Evolutionary conservation across 2,329 filamentous ascomycete genomes (phyloP), one percentile per base, ranked within the genome.

Genomic region (Pseudopithomyces chartarum): DNA sequence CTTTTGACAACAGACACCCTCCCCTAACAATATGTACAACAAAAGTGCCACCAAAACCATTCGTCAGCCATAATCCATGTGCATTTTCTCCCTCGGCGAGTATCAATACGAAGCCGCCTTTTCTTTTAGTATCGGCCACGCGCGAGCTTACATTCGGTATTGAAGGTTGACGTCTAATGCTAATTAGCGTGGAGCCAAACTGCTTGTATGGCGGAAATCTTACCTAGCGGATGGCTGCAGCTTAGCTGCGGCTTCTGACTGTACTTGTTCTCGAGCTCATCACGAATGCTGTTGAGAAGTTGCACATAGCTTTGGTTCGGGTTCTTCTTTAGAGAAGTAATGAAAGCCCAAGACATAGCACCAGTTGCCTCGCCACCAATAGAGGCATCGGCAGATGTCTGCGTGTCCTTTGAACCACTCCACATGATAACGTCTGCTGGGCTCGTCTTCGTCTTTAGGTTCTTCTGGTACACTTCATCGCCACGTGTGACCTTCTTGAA

Each of bases 271-370:
- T 90, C 81, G 57, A 99, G 82, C 71, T 97, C 89, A 55, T 97
- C 93, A 56, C 95, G 90, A 70, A 99, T 93, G 77, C 89, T 97
- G 82, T 97, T 98, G 65, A 99, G 84, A 56, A 99, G 82, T 81
- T 97, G 89, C 49, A 98, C 91, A 73, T 99, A 99, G 79, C 90
- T 97, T 81, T 98, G 95, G 74, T 96, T 89, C 0, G 92, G 92
- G 73, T 96, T 96, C 81, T 93, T 92, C 82, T 90, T 93, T 70
- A 98, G 84, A 19, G 93, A 89, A 1, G 85, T 87, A 76, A 99
- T 95, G 76, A 99, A 99, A 2, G 95, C 95, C 87, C 90, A 97
- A 3, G 92, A 97, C 95, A 99, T 98, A 76, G 95, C 95, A 54
- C 95, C 95, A 0, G 95, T 99, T 33, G 95, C 94, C 79, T 97